Evolutionary conservation across 192 early-diverging fungal species (phyloP).

Genomic region (Coemansia sp.): DNA sequence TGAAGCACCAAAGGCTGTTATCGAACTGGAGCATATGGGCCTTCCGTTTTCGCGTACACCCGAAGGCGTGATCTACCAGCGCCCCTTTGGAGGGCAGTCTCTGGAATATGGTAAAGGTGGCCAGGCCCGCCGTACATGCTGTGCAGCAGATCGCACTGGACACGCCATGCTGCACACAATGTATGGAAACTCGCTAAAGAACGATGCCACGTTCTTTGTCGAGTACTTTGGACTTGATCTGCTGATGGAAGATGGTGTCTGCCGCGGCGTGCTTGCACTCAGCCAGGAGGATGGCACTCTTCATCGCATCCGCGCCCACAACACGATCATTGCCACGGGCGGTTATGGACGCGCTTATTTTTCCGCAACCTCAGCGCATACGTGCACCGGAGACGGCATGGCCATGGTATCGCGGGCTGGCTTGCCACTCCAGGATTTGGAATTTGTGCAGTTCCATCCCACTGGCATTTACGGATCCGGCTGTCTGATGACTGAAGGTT

Average conservation of each 20-base stretch:
- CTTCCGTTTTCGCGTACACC: slow-evolving; percentile 97
- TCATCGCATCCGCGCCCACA: slow-evolving; percentile 95
- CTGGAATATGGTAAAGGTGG: slow-evolving; percentile 97
- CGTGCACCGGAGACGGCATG: slow-evolving; percentile 98
- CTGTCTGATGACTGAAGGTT: slow-evolving; percentile 95
- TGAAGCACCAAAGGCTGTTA: slow-evolving; percentile 92
- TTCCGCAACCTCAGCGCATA: slow-evolving; percentile 96
- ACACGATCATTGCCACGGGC: slow-evolving; percentile 98
- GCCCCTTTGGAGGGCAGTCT: slow-evolving; percentile 97
- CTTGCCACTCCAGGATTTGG: slow-evolving; percentile 95
- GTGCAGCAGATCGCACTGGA: slow-evolving; percentile 97
- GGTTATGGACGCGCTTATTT: slow-evolving; percentile 99
- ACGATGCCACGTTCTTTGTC: slow-evolving; percentile 97
- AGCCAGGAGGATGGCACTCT: slow-evolving; percentile 98
- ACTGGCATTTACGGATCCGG: slow-evolving; percentile 99
- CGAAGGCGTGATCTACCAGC: slow-evolving; percentile 98
- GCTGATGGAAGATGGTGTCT: slow-evolving; percentile 97
- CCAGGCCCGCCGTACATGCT: slow-evolving; percentile 96
- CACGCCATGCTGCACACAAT: slow-evolving; percentile 97
- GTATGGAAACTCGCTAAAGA: slow-evolving; percentile 93
- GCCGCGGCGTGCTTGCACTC: slow-evolving; percentile 94
- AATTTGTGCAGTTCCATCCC: slow-evolving; percentile 99
- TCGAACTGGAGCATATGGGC: slow-evolving; percentile 98
- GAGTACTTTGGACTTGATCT: slow-evolving; percentile 99
- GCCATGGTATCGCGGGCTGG: slow-evolving; percentile 98